Evolutionary conservation across 1,139 yeast species (phyloP), one percentile per base, ranked within the genome.

Genomic region (Pneumocystis oryctolagi): DNA sequence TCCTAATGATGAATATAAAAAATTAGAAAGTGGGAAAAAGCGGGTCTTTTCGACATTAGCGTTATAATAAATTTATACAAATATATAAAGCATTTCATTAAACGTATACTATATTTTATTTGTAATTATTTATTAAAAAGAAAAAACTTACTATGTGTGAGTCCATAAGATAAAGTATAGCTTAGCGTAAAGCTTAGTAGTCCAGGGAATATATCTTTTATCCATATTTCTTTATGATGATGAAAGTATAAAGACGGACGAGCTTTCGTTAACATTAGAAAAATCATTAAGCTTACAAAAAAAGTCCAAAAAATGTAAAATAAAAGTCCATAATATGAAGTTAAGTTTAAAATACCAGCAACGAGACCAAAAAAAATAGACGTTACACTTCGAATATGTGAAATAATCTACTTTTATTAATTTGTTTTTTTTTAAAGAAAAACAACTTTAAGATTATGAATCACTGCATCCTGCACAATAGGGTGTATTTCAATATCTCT

Each of bases 1-100:
- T 71, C 80, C 82, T 62, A 96, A 87, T 68, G 89, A 84, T 64
- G 87, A 84, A 68, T 84, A 80, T 71, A 75, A 75, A 63, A 79
- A 76, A 66, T 82, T 80, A 53, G 86, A 83, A 40, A 80, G 82
- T 68, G 55, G 55, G 1, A 78, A 78, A 69, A 90, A 90, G 80
- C 81, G 97, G 73, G 83, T 82, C 0, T 90, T 73, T 66, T 66
- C 72, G 6, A 70, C 71, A 18, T 67, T 71, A 39, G 60, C 28
- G 25, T 6, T 47, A 47, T 47, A 5, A 39, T n/a, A 47, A 20
- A 14, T 62, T 20, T 62, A 16, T 53, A 28, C 16, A 47, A 25
- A 47, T 25, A 37, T 18, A 39, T 5, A 35, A 30, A 37, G 20
- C 37, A n/a, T 57, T 34, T 14, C 8, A 47, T 12, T 20, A 60